Base-by-base conservation (phyloP, 164 flowering plant genomes). In the Vitis rotundifolia region DNA sequence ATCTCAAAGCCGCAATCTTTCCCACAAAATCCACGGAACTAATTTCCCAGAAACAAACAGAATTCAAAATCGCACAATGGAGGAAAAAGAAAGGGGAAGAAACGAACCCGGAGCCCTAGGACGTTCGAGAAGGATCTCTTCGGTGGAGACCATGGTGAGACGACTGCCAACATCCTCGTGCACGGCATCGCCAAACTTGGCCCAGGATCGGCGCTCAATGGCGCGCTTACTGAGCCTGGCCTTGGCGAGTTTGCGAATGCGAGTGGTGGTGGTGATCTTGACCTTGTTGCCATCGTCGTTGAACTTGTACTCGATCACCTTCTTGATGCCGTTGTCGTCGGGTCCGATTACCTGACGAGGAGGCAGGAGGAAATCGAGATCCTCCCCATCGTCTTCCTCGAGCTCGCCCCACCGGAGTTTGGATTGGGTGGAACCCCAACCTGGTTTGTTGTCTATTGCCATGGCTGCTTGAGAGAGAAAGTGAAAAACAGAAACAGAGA, bases 71-170 rank as follows among this genome's bases (percentile, higher is more conserved):
- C 44, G 44, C 44, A 6, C 7, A 37, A 37, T 6, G 44, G 44
- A 37, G 44, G 44, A 37, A 37, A 37, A 37, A 71, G 7, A 37
- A 37, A 70, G 10, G 68, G 29, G 59, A 15, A 50, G 28, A 22
- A 26, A n/a, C 73, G 50, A 53, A 92, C 98, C 97, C 31, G 86
- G 94, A 61, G 98, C 84, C 48, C 90, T 75, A 48, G 98, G 98
- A 3, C 90, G 80, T 61, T 90, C 98, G 11, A 93, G 78, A n/a
- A 87, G 18, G 73, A 93, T 90, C 77, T 93, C 97, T 54, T 93
- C 98, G 11, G 94, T 91, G 66, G 97, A 89, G 49, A 89, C 93
- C 92, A 93, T 87, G 63, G 98, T 89, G 19, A 91, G 90, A 8
- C 89, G 66, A 19, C 71, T 69, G 10, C 90, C 88, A 10, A 82